Evolutionary conservation across 176 grass and related monocot species (phyloP), one percentile per base, ranked within the genome.

Genomic region (Tuctoria greenei): DNA sequence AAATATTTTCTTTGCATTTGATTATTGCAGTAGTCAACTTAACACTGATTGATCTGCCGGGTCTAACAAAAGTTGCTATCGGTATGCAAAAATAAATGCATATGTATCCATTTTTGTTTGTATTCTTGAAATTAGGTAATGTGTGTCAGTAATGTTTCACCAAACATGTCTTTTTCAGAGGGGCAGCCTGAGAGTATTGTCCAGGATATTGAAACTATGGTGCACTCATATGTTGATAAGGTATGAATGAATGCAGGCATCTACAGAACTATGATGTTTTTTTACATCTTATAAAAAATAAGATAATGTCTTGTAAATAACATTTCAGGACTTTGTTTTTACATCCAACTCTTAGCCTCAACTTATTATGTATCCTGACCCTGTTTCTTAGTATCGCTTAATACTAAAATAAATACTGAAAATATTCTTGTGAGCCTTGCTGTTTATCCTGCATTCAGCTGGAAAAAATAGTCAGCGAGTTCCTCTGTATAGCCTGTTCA

Each of bases 181-280:
- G 88, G 94, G 65, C 91, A 98, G 15, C 95, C 91, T 76, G 88
- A 97, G 73, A 93, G 62, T 73, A 93, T 93, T 69, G 91, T 91
- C 55, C 66, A 93, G 82, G 91, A 97, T 68, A 93, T 97, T 61
- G 86, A 97, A 88, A 97, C 60, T 73, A 93, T 97, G 91, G 95
- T 92, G 26, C 82, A 45, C 23, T 84, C 87, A 43, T 88, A 84
- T 73, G 88, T 97, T 83, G 88, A 91, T n/a, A 91, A 97, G 95
- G 95, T 97, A 86, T 50, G 15, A 63, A 12, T 47, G 24, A 28
- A 44, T 61, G 3, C 73, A 69, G 47, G 82, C 10, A 43, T 78
- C 51, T 40, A 16, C 40, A 59, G 2, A 63, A 63, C 15, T 60
- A 23, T 39, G 20, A 55, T 37, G 35, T 82, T 67, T 34, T 44